Evolutionary conservation across 1,284 basidiomycete genomes (phyloP).

Genomic region (Fomitiporia mediterranea): DNA sequence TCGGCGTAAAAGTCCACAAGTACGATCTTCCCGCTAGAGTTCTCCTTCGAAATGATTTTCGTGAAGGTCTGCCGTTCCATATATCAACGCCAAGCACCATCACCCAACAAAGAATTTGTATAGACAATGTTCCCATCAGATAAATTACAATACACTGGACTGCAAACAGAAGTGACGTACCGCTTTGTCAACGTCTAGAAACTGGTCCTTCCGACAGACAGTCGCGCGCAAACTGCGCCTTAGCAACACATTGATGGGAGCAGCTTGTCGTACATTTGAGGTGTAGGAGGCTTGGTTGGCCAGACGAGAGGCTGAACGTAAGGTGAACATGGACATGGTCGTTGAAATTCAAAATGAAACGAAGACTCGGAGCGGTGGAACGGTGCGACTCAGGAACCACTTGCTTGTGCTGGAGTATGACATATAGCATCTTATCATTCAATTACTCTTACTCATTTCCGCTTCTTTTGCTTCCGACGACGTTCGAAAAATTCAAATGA

Average conservation of each 20-base stretch:
- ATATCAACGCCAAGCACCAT: not conserved
- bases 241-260: not conserved
- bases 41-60: constrained; percentile 33
- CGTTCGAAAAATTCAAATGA: not conserved
- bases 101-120: not conserved
- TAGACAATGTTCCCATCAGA: not conserved
- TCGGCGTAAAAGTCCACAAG: constrained; percentile 76
- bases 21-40: constrained; percentile 46
- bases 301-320: not conserved
- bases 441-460: no score
- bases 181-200: constrained; percentile 19
- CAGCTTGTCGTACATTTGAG: not conserved
- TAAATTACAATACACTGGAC: not conserved
- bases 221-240: constrained; percentile 20
- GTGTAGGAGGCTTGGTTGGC: not conserved
- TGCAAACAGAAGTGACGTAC: constrained; percentile 10
- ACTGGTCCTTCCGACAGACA: constrained; percentile 13
- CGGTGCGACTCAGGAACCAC: no score
- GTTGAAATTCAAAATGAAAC: not conserved
- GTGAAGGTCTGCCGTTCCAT: constrained; percentile 42
- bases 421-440: no score
- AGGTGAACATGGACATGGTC: constrained; percentile 7
- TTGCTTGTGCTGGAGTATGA: no score
- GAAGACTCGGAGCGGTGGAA: no score
- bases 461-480: no score